Conservation (phyloP, 2,329 filamentous ascomycete species). For the Pyrenophora seminiperda region DNA sequence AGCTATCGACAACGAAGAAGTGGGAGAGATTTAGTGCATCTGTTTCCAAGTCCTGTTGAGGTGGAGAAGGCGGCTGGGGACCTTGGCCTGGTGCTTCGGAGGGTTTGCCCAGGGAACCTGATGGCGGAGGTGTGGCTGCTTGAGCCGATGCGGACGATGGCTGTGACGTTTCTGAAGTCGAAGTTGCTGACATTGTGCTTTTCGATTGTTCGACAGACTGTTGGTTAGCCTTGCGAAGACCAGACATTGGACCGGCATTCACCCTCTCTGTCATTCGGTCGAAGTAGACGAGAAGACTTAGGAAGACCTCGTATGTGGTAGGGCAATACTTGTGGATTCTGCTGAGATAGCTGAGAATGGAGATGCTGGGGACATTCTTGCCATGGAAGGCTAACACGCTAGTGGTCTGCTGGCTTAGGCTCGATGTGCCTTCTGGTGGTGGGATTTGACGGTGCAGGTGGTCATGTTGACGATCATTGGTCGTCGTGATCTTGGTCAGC, state of each 20-base stretch:
- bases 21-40: conserved; percentile 64
- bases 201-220: conserved; percentile 49
- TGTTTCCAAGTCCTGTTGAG: conserved; percentile 48
- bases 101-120: conserved; percentile 53
- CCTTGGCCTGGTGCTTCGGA: conserved; percentile 36
- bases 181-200: conserved; percentile 35
- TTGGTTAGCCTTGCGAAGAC: conserved; percentile 60
- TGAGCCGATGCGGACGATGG: conserved; percentile 44
- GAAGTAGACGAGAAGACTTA: conserved; percentile 95
- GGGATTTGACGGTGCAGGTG: conserved; percentile 78
- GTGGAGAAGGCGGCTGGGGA: conserved; percentile 45
- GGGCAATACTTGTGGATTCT: conserved; percentile 99
- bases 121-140: conserved; percentile 56
- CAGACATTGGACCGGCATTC: conserved; percentile 77
- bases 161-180: conserved; percentile 33
- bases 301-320: conserved; percentile 96
- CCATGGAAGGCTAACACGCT: conserved; percentile 94
- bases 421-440: conserved; percentile 62
- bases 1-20: conserved; percentile 96
- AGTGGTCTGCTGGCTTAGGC: conserved; percentile 66
- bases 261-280: conserved; percentile 98
- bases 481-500: conserved; percentile 94
- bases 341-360: conserved; percentile 91
- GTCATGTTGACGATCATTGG: conserved; percentile 93
- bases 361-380: conserved; percentile 97